A percentile compares a stretch with the other conserved stretches of the same genome.
Conservation (phyloP, 176 grass and related monocot genomes). For the Raddia distichophylla region DNA sequence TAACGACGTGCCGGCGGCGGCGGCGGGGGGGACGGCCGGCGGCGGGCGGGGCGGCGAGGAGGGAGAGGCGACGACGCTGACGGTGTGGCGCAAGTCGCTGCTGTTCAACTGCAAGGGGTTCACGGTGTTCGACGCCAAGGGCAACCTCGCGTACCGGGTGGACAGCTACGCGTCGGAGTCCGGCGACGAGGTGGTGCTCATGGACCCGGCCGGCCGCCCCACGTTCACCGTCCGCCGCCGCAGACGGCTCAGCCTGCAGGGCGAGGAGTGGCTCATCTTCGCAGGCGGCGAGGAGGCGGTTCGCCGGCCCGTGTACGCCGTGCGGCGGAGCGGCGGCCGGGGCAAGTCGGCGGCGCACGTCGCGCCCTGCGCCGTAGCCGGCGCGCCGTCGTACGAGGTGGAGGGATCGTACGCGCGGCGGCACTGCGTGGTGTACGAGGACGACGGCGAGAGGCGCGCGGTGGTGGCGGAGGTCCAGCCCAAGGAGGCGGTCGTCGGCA, state of each 20-base stretch:
- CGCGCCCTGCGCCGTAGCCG: slow-evolving; percentile 17
- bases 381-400: slow-evolving; percentile 45
- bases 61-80: slow-evolving; percentile 54
- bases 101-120: slow-evolving; percentile 94
- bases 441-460: slow-evolving; percentile 55
- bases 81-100: slow-evolving; percentile 96
- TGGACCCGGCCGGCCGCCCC: slow-evolving; percentile 67
- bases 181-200: slow-evolving; percentile 67
- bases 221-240: slow-evolving; percentile 74
- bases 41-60: not conserved
- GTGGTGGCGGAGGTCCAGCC: slow-evolving; percentile 75
- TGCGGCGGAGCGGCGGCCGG: slow-evolving; percentile 44
- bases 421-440: slow-evolving; percentile 84
- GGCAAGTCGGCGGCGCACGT: slow-evolving; percentile 51
- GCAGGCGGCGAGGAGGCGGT: slow-evolving; percentile 56
- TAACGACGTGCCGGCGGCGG: slow-evolving; percentile 27
- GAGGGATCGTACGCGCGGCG: slow-evolving; percentile 79
- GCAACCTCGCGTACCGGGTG: slow-evolving; percentile 81
- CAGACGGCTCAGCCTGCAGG: slow-evolving; percentile 72
- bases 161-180: slow-evolving; percentile 75
- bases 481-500: slow-evolving; percentile 78
- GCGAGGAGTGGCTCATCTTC: slow-evolving; percentile 73
- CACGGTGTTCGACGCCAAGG: slow-evolving; percentile 82
- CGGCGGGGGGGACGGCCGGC: not conserved
- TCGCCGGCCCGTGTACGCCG: slow-evolving; percentile 45